These are phyloP conservation scores for Fusarium tupiense DNA, from an alignment of 2,329 filamentous ascomycete species.

Conservation along the genomic window DNA sequence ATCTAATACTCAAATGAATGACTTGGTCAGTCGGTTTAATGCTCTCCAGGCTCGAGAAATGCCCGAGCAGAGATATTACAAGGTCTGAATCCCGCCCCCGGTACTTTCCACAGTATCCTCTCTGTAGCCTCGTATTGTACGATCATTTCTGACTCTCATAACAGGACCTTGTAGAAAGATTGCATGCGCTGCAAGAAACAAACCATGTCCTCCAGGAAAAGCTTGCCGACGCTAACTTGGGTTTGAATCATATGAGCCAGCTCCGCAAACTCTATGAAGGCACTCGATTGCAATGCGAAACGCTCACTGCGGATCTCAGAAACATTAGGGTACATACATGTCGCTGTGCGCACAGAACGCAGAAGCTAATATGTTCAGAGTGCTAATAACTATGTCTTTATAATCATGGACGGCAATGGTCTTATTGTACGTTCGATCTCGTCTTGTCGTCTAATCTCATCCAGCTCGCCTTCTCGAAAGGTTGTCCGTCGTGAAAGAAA, in stretches of 20 bases:
- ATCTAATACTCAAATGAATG: not conserved
- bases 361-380: conserved; percentile 51
- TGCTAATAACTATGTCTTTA: conserved; percentile 67
- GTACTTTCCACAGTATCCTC: not conserved
- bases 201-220: not conserved
- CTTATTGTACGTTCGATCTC: conserved; percentile 58
- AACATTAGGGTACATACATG: conserved; percentile 1
- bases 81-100: not conserved
- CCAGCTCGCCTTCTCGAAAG: not conserved
- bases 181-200: not conserved
- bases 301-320: conserved; percentile 42
- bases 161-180: not conserved
- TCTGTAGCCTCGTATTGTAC: not conserved
- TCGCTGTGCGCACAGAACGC: conserved; percentile 6
- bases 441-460: not conserved
- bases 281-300: not conserved
- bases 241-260: not conserved
- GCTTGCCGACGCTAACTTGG: not conserved
- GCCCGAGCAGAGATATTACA: not conserved
- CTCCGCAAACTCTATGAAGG: not conserved
- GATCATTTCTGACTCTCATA: not conserved
- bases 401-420: conserved; percentile 71
- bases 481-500: not conserved
- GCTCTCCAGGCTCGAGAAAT: not conserved
- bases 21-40: not conserved